Evolutionary conservation across 2,329 filamentous ascomycete species (phyloP).

Genomic region (Trichoderma aggressivum): DNA sequence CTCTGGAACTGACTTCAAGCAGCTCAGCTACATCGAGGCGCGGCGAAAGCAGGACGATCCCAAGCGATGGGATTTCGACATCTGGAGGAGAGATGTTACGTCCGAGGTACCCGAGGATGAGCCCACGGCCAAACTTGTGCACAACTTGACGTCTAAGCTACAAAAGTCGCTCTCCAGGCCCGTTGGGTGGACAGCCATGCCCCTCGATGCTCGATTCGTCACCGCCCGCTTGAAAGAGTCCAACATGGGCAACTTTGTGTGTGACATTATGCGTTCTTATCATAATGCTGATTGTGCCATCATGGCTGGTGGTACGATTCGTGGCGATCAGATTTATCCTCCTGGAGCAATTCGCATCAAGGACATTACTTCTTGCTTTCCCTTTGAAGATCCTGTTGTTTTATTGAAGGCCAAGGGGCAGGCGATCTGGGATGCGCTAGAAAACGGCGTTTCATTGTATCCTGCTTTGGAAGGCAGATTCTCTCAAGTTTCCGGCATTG

Average conservation of each 20-base stretch:
- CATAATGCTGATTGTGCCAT: constrained; percentile 77
- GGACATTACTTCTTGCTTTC: constrained; percentile 85
- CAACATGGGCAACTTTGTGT: constrained; percentile 87
- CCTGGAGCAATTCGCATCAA: constrained; percentile 74
- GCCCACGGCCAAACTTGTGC: constrained; percentile 59
- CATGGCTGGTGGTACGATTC: constrained; percentile 82
- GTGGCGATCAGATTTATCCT: constrained; percentile 84
- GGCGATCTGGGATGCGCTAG: constrained; percentile 73
- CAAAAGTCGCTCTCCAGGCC: constrained; percentile 77
- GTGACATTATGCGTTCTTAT: constrained; percentile 83
- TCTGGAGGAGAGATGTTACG: constrained; percentile 70
- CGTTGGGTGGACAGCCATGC: constrained; percentile 76
- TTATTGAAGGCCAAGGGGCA: constrained; percentile 69
- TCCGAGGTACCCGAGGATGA: constrained; percentile 63
- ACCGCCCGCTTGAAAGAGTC: constrained; percentile 75
- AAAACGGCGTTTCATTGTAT: constrained; percentile 77
- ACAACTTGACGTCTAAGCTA: constrained; percentile 67
- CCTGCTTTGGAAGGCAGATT: constrained; percentile 82
- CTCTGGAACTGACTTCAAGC: constrained; percentile 88
- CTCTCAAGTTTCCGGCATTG: constrained; percentile 81
- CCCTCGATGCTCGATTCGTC: constrained; percentile 81
- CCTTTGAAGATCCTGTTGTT: constrained; percentile 87
- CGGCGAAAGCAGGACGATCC: constrained; percentile 49
- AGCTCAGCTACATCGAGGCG: constrained; percentile 82
- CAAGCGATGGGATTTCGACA: constrained; percentile 72